These are phyloP conservation scores for Plectranthus barbatus DNA, from an alignment of 257 asterid species.

Conservation along the genomic window DNA sequence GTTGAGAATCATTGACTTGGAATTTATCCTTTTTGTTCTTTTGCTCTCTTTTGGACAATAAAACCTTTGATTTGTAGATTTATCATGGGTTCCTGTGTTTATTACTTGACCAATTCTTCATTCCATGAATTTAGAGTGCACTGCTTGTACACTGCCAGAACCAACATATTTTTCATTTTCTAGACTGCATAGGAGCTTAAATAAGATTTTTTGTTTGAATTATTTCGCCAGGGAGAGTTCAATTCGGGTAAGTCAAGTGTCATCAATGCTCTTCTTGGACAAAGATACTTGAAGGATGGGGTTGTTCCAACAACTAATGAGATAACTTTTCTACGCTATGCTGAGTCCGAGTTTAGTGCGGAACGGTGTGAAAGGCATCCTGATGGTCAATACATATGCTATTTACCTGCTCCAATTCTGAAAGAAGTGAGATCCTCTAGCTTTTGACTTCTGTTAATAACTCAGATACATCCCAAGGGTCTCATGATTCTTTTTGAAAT, in stretches of 20 bases:
- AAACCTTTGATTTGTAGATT: slow-evolving; percentile 4
- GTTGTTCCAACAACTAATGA: slow-evolving; percentile 97
- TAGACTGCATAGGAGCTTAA: slow-evolving; percentile 11
- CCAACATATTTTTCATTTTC: slow-evolving; percentile 1
- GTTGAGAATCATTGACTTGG: background rate
- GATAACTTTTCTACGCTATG: slow-evolving; percentile 84
- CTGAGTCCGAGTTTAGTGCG: slow-evolving; percentile 44
- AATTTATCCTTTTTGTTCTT: background rate
- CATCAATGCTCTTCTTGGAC: slow-evolving; percentile 94
- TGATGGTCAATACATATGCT: slow-evolving; percentile 92
- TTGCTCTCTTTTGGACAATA: background rate
- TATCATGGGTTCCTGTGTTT: background rate
- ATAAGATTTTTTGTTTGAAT: slow-evolving; percentile 19
- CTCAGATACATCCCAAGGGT: background rate
- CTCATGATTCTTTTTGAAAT: background rate
- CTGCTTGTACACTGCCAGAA: slow-evolving; percentile 9
- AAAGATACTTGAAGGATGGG: slow-evolving; percentile 78
- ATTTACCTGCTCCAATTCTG: slow-evolving; percentile 84
- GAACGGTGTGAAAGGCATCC: slow-evolving; percentile 89
- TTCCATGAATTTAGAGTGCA: slow-evolving; percentile 17
- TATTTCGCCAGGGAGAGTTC: slow-evolving; percentile 78
- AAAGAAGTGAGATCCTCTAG: slow-evolving; percentile 59
- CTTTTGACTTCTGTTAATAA: background rate
- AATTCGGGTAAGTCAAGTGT: slow-evolving; percentile 97
- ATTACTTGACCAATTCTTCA: slow-evolving; percentile 6